phyloP scores from a whole-genome alignment of 1,284 basidiomycete species.

The Kwoniella shivajii region DNA sequence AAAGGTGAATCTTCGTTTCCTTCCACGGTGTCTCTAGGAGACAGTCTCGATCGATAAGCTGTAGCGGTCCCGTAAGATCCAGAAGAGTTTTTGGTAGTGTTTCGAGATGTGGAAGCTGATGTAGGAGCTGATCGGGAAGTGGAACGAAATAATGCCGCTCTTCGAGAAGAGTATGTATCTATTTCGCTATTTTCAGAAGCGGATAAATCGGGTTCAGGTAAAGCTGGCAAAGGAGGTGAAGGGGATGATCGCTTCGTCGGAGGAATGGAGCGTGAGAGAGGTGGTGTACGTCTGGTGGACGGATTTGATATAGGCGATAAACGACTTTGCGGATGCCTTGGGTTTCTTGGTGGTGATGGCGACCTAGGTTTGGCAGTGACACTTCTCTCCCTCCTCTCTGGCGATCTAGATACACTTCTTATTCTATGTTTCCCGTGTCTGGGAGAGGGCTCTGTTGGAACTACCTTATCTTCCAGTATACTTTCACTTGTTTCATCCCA shows the following conservation, averaged over 20 bases:
- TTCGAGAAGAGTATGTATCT: slow-evolving; percentile 27
- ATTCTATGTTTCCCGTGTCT: slow-evolving; percentile 3
- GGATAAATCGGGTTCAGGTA: slow-evolving; percentile 31
- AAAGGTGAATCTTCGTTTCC: neutral
- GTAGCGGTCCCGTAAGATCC: neutral
- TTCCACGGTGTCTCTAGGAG: neutral
- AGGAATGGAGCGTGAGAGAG: neutral
- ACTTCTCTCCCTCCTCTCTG: slow-evolving; percentile 6
- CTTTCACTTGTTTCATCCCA: slow-evolving; percentile 18
- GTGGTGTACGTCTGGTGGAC: too few species aligned
- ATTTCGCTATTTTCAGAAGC: slow-evolving; percentile 20
- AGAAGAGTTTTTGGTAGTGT: neutral
- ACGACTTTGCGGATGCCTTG: neutral
- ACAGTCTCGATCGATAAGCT: slow-evolving; percentile 6
- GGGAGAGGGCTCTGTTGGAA: slow-evolving; percentile 1
- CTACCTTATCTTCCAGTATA: neutral
- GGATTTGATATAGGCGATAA: neutral
- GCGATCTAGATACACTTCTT: neutral
- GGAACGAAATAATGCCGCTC: slow-evolving; percentile 33
- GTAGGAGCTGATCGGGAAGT: slow-evolving; percentile 6
- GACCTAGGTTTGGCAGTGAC: neutral
- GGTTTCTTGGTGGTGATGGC: neutral
- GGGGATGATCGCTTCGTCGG: neutral
- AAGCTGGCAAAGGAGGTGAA: slow-evolving; percentile 27
- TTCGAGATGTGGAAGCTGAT: neutral